Percentiles rank a stretch among this genome's conserved stretches.
Evolutionary conservation across 805 yeast genomes (phyloP).

Genomic region (Wickerhamiella hasegawae): DNA sequence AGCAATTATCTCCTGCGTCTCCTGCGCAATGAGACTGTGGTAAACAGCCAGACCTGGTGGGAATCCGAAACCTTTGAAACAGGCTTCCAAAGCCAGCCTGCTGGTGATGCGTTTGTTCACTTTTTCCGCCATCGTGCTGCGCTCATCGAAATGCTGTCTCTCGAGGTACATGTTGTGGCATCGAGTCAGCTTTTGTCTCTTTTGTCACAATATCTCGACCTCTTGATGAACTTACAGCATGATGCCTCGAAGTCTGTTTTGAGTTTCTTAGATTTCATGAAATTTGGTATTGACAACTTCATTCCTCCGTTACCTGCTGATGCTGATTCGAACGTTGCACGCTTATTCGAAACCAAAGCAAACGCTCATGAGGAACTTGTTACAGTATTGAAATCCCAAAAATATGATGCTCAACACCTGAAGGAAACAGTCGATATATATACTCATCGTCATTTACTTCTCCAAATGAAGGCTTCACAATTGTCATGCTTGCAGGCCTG

Average conservation of each 20-base stretch:
- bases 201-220: slow-evolving; percentile 34
- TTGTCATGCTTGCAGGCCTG: slow-evolving; percentile 59
- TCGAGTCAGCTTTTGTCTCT: slow-evolving; percentile 32
- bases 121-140: slow-evolving; percentile 47
- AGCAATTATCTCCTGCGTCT: slow-evolving; percentile 35
- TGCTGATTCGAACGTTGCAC: not conserved
- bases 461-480: slow-evolving; percentile 24
- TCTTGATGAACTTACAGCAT: slow-evolving; percentile 29
- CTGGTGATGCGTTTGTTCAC: slow-evolving; percentile 31
- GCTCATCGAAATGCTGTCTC: slow-evolving; percentile 47
- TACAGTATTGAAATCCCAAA: not conserved
- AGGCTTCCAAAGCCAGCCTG: not conserved
- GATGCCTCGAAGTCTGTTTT: slow-evolving; percentile 46
- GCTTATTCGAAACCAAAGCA: not conserved
- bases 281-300: slow-evolving; percentile 25
- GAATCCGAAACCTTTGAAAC: slow-evolving; percentile 9
- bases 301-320: not conserved
- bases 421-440: not conserved
- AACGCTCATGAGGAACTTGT: not conserved
- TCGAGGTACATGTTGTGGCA: slow-evolving; percentile 52
- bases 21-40: slow-evolving; percentile 36
- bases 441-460: no score
- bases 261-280: slow-evolving; percentile 54
- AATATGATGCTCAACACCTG: not conserved
- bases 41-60: slow-evolving; percentile 38